phyloP scores from a whole-genome alignment of 306 rosid species.

The Cajanus cajan region DNA sequence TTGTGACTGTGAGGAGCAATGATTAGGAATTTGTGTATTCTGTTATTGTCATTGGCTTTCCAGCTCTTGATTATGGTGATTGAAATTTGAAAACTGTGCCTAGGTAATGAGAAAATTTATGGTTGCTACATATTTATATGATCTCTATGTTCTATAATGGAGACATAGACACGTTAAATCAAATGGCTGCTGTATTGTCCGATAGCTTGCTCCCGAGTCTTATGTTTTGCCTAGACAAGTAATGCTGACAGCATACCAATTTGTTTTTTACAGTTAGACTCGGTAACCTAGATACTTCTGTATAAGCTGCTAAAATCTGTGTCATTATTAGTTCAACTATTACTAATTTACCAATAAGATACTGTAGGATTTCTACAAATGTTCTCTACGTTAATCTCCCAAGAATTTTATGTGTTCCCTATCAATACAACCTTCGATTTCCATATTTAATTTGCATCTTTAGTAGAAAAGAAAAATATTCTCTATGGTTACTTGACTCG shows the following conservation, averaged over 20 bases:
- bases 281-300: conserved; percentile 2
- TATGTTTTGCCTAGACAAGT: background rate
- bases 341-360: background rate
- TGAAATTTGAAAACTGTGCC: background rate
- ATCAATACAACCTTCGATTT: conserved; percentile 7
- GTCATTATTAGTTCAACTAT: background rate
- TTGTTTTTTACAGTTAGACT: background rate
- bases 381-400: background rate
- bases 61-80: background rate
- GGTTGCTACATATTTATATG: background rate
- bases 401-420: background rate
- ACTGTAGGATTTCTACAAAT: background rate
- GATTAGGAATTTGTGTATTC: background rate
- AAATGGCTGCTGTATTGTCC: background rate
- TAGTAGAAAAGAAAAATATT: background rate
- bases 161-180: background rate
- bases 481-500: conserved; percentile 57
- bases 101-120: background rate
- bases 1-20: background rate
- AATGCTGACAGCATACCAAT: background rate
- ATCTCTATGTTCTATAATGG: background rate
- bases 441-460: conserved; percentile 20
- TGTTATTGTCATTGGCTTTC: background rate
- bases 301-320: conserved; percentile 8
- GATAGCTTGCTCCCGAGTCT: background rate